Percentiles rank a stretch among this genome's conserved stretches.
phyloP scores from a whole-genome alignment of 208 protist genomes.

The Trypanosoma conorhini region DNA sequence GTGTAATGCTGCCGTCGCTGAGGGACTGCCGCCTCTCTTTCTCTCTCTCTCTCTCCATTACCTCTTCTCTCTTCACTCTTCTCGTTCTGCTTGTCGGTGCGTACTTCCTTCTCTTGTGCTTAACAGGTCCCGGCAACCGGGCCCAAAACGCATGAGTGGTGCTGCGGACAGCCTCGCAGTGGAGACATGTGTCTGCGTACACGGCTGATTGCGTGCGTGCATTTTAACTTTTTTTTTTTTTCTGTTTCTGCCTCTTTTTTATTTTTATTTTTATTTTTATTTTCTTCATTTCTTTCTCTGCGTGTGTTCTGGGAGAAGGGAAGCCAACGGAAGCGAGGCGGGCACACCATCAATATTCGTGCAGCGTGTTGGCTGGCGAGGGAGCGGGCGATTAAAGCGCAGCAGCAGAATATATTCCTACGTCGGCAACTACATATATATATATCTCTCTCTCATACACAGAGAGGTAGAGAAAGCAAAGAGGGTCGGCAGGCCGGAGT shows the following conservation, averaged over 20 bases:
- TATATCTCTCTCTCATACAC: neutral
- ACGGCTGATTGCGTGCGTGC: neutral
- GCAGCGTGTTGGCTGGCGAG: neutral
- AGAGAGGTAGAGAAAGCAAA: neutral
- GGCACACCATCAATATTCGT: neutral
- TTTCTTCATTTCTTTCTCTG: neutral
- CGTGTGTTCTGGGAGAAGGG: neutral
- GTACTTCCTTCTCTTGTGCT: neutral
- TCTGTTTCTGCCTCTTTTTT: neutral
- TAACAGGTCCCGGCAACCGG: neutral
- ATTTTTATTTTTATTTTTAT: no score
- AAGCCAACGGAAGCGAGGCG: neutral
- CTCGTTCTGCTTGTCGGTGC: neutral
- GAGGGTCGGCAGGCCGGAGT: neutral
- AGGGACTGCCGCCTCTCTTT: constrained; percentile 1
- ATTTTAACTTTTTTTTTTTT: neutral
- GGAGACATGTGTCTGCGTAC: neutral
- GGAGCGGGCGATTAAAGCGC: neutral
- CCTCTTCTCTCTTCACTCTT: constrained; percentile 14
- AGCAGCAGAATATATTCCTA: neutral
- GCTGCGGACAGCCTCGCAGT: neutral
- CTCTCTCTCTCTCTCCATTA: constrained; percentile 10
- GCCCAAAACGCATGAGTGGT: neutral
- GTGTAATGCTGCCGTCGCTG: neutral
- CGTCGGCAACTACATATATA: neutral